Base-by-base conservation (phyloP, 768 basidiomycete species). In the Russula sp. region DNA sequence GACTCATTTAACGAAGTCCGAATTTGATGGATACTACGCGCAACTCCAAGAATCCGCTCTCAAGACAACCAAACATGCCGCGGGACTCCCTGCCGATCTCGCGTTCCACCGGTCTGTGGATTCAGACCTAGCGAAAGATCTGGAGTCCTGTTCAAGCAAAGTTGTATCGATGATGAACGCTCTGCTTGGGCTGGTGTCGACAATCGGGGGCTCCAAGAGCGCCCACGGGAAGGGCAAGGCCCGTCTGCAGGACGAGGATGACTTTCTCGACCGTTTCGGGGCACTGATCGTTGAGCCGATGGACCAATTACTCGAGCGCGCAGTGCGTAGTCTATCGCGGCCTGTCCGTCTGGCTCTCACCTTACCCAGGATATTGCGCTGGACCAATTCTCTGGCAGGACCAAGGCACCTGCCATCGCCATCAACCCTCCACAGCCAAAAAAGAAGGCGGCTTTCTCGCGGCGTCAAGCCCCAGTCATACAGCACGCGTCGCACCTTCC, bases 81-180 rank as follows among this genome's bases (percentile, higher is more conserved):
- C 81, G 1, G 74, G 75, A 1, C 76, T 92, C 3, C 87, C 93
- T 3, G 65, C 76, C 14, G 95, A 98, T 75, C 77, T 98, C 59
- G 74, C 79, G n/a, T 98, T 94, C 73, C 91, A 97, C 73, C 87
- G 91, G 25, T 90, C 94, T 2, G 82, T 98, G 64, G 88, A 95
- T 71, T 73, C 81, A 5, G 76, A 74, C 2, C 78, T 97, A 57
- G 87, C 86, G 2, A 76, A 77, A 57, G 82, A 85, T 45, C 73
- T 97, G 39, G 94, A 98, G 68, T 72, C 69, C 4, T 81, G 89
- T 58, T 87, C 90, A 0, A 73, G 79, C 16, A 78, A 83, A 35
- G 79, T 95, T 2, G 78, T 97, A 22, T 72, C 76, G 8, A 68
- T 93, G 22, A 82, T 87, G 2, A 87, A 88, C 70, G 77, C 76